Base-by-base conservation (phyloP, 345 rosid species). In the Brassica juncea region DNA sequence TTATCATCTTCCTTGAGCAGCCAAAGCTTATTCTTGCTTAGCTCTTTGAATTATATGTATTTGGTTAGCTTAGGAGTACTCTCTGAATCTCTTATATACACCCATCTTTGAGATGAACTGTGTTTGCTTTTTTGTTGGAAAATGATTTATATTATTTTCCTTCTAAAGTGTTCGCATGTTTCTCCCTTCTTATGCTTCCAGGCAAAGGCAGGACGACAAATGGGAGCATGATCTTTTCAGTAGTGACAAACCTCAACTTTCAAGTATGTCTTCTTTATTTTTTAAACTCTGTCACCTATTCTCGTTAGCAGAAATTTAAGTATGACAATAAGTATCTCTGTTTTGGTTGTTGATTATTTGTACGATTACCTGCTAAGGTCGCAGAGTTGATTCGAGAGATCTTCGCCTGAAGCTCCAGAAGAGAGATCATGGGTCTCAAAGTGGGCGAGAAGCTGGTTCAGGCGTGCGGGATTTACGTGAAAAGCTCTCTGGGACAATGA, bases 141-240 rank as follows among this genome's bases (percentile, higher is more conserved):
- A 37, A 12, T 62, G 16, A 28, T 61, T 70, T 74, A n/a, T 16
- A 12, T 37, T 73, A 6, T 8, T 67, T 58, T 71, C 25, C n/a
- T 12, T 76, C 58, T 31, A 7, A 55, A 71, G 9, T 66, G 7
- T 31, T 42, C 23, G 37, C 64, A 1, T 75, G 63, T 80, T 42
- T 21, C 52, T 30, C 25, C 65, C 70, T 52, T 32, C 15, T 74
- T 35, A 57, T 81, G 74, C 78, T 82, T 86, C 84, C 94, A 96
- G 98, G 83, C 94, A 88, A 85, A 88, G 99, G 88, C 94, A 88
- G 77, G 94, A 89, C 77, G 98, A 96, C 82, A 96, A 88, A 82
- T 96, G 99, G 99, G 95, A 93, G 86, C 99, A 96, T 79, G 99
- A 96, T 88, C 97, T 96, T 80, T 93, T 77, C 79, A 59, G 72